A percentile compares a stretch with the other conserved stretches of the same genome.
Conservation (phyloP, 495 filamentous ascomycete species). For the Annulohypoxylon moriforme region DNA sequence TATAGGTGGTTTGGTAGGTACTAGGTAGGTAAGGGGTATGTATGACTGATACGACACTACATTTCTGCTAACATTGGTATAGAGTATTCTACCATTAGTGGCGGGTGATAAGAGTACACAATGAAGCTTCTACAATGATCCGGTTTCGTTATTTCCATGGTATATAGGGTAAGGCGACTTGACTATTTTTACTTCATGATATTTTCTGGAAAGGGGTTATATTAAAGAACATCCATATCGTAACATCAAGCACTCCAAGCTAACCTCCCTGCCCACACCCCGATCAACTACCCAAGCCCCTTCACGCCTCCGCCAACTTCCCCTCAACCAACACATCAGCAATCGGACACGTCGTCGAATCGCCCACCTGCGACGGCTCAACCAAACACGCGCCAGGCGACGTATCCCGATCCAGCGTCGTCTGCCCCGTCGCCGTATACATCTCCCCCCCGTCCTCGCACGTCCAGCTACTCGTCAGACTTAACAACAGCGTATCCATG, state of each 20-base stretch:
- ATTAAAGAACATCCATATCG: not conserved
- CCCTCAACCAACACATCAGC: conserved; percentile 33
- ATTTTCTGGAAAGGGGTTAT: not conserved
- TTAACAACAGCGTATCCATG: conserved; percentile 34
- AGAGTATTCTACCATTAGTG: not conserved
- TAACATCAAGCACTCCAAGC: not conserved
- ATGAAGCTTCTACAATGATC: no score
- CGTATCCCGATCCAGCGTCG: conserved; percentile 21
- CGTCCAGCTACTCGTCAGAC: conserved; percentile 30
- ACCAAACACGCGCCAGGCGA: conserved; percentile 36
- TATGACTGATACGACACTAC: not conserved
- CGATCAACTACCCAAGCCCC: not conserved
- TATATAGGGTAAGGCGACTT: no score
- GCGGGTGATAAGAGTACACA: not conserved
- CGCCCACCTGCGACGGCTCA: conserved; percentile 30
- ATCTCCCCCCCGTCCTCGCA: conserved; percentile 30
- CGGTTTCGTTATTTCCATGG: no score
- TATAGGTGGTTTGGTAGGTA: not conserved
- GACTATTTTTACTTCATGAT: not conserved
- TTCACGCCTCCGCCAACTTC: conserved; percentile 16
- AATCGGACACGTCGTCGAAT: conserved; percentile 40
- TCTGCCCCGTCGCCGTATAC: conserved; percentile 33
- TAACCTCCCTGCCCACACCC: not conserved
- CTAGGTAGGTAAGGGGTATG: no score
- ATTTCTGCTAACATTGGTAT: not conserved